Conservation (phyloP, 768 basidiomycete genomes). For the Lactifluus hygrophoroides region DNA sequence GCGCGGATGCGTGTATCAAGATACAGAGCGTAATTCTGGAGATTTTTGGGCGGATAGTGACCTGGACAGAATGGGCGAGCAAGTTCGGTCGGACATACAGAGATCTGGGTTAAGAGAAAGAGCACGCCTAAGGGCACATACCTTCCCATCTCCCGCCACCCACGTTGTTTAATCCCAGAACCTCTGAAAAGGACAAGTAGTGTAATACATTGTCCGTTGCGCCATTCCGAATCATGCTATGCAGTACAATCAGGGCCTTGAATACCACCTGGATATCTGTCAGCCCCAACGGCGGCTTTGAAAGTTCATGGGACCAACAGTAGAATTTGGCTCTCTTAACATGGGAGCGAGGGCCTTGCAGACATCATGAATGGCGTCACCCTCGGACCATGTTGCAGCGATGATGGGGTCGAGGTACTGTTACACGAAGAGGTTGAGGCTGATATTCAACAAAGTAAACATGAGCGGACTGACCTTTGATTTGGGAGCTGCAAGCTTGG, state of each 20-base stretch:
- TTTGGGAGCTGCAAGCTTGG: conserved; percentile 93
- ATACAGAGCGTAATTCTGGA: conserved; percentile 82
- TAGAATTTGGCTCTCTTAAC: conserved; percentile 84
- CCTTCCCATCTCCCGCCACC: conserved; percentile 85
- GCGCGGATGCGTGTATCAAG: conserved; percentile 82
- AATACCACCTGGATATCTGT: conserved; percentile 66
- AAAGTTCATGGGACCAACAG: conserved; percentile 37
- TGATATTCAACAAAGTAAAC: not conserved
- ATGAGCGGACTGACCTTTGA: conserved; percentile 58
- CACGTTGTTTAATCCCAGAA: conserved; percentile 76
- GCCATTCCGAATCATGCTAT: conserved; percentile 96
- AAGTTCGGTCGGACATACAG: not conserved
- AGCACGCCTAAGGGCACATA: conserved; percentile 29
- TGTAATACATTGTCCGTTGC: conserved; percentile 86
- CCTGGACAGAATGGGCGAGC: conserved; percentile 37
- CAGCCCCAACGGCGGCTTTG: not conserved
- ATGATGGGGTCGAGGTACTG: conserved; percentile 97
- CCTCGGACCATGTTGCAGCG: conserved; percentile 93
- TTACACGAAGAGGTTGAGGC: not conserved
- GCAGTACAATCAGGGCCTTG: conserved; percentile 92
- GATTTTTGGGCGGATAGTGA: conserved; percentile 76
- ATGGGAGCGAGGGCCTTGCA: conserved; percentile 80
- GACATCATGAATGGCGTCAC: conserved; percentile 88
- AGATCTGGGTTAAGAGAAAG: not conserved
- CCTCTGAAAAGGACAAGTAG: conserved; percentile 73